Percentiles rank a stretch among this genome's conserved stretches.
phyloP scores from a whole-genome alignment of 306 rosid species.

The Castanopsis chinensis region DNA sequence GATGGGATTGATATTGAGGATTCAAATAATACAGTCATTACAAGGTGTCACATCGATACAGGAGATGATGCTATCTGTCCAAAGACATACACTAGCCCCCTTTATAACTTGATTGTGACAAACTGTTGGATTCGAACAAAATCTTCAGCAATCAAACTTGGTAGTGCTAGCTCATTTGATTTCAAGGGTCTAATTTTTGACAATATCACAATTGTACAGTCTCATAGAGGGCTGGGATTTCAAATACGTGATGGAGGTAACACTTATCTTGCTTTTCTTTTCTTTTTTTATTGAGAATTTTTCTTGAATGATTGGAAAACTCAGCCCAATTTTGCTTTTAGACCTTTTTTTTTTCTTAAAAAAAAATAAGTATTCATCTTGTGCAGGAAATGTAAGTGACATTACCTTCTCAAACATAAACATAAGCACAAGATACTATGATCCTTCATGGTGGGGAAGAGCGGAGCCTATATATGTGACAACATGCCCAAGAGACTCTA shows the following conservation, averaged over 20 bases:
- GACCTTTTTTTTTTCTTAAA: not conserved
- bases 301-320: not conserved
- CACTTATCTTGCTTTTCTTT: not conserved
- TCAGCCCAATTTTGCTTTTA: not conserved
- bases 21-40: too few relatives aligned
- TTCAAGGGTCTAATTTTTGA: constrained; percentile 68
- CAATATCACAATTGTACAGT: constrained; percentile 80
- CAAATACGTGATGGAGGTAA: constrained; percentile 98
- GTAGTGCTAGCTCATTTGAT: constrained; percentile 85
- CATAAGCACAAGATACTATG: constrained; percentile 88
- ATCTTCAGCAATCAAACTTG: constrained; percentile 58
- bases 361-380: not conserved
- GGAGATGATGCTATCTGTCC: too few relatives aligned
- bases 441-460: constrained; percentile 97
- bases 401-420: constrained; percentile 87
- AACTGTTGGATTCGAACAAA: too few relatives aligned
- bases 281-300: too few relatives aligned
- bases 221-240: constrained; percentile 83
- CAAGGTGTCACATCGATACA: too few relatives aligned
- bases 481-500: constrained; percentile 60
- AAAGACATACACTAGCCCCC: too few relatives aligned
- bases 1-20: too few relatives aligned
- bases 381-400: constrained; percentile 82
- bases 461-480: constrained; percentile 94
- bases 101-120: too few relatives aligned